Conservation (phyloP, 2,329 filamentous ascomycete genomes). For the Sporothrix inflata region DNA sequence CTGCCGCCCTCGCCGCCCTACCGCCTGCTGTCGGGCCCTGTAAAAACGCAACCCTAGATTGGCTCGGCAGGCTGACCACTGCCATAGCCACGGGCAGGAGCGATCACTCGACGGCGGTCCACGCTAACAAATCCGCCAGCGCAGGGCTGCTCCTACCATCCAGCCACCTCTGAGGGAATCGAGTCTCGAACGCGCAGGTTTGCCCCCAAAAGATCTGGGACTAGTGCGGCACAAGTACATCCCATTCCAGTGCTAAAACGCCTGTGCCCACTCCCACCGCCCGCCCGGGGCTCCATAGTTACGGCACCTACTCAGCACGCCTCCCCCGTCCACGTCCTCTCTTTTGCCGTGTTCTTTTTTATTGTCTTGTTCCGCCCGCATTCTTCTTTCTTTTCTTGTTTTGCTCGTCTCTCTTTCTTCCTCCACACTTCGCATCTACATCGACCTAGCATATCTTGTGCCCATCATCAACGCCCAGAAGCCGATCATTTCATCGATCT, state of each 20-base stretch:
- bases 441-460: background rate
- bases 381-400: conserved; percentile 1
- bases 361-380: conserved; percentile 12
- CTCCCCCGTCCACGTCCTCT: background rate
- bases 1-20: too few relatives aligned
- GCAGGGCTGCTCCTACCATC: background rate
- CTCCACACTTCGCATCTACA: background rate
- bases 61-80: background rate
- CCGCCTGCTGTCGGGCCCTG: too few relatives aligned
- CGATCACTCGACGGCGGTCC: background rate
- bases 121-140: background rate
- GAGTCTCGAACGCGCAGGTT: conserved; percentile 1
- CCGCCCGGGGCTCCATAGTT: background rate
- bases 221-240: background rate
- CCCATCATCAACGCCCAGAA: background rate
- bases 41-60: background rate
- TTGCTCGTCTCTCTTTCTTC: background rate
- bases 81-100: background rate
- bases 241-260: background rate
- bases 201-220: background rate
- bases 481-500: background rate
- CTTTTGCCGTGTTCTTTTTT: background rate
- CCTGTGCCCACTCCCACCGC: background rate
- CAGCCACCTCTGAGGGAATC: background rate
- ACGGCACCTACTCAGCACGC: conserved; percentile 14